Percentiles rank a stretch among this genome's conserved stretches.
These are phyloP conservation scores for Ganoderma sinense DNA, from an alignment of 1,284 basidiomycete genomes.

Conservation along the genomic window DNA sequence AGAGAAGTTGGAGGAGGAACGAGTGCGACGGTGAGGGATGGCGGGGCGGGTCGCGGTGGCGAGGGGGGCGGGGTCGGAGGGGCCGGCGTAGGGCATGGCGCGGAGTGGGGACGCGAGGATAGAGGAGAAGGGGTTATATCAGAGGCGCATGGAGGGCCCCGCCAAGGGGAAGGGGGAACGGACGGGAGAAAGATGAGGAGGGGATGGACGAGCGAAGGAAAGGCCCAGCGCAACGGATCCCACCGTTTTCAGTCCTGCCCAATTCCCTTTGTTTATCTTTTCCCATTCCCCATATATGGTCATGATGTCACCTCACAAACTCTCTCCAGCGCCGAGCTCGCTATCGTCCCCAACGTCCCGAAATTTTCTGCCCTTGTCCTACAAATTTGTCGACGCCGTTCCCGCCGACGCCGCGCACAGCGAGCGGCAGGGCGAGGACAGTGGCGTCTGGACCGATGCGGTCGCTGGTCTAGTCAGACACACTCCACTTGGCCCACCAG, in stretches of 20 bases:
- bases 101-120: slow-evolving; percentile 5
- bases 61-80: slow-evolving; percentile 33
- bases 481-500: slow-evolving; percentile 32
- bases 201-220: slow-evolving; percentile 2
- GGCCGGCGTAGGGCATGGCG: slow-evolving; percentile 41
- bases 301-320: slow-evolving; percentile 18
- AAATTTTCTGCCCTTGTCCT: neutral
- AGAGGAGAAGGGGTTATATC: slow-evolving; percentile 15
- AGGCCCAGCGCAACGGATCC: neutral
- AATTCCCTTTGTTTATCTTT: slow-evolving; percentile 13
- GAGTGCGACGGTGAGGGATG: slow-evolving; percentile 39
- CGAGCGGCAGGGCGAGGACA: neutral
- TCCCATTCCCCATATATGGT: slow-evolving; percentile 6
- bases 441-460: slow-evolving; percentile 6
- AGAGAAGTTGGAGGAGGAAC: slow-evolving; percentile 47
- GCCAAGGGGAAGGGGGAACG: neutral
- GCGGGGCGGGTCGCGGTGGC: slow-evolving; percentile 27
- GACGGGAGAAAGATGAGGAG: neutral
- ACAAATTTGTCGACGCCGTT: neutral
- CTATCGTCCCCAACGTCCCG: neutral
- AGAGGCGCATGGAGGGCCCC: slow-evolving; percentile 8
- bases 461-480: slow-evolving; percentile 17
- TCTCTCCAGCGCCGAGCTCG: neutral
- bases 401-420: neutral
- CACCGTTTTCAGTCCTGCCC: slow-evolving; percentile 8